Percentiles rank a stretch among this genome's conserved stretches.
Conservation (phyloP, 2,329 filamentous ascomycete genomes). For the Diaporthe australafricana region DNA sequence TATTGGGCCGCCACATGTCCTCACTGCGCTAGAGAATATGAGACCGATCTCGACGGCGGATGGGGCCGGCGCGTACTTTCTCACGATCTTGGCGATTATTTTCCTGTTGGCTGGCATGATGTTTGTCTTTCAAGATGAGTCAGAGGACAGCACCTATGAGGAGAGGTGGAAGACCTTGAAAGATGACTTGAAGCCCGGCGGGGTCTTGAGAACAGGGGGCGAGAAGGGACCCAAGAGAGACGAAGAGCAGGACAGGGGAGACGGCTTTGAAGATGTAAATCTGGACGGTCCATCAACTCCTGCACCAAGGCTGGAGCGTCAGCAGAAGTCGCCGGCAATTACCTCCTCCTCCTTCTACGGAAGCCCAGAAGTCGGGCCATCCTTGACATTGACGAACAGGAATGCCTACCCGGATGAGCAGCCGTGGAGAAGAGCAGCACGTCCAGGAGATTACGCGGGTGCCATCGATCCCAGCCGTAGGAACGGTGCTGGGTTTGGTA, state of each 20-base stretch:
- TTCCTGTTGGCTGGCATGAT: slow-evolving; percentile 27
- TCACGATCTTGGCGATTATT: slow-evolving; percentile 54
- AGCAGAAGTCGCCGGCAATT: background rate
- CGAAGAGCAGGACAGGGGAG: background rate
- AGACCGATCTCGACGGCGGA: slow-evolving; percentile 68
- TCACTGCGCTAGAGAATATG: slow-evolving; percentile 40
- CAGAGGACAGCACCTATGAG: background rate
- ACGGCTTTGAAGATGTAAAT: background rate
- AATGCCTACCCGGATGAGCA: slow-evolving; percentile 30
- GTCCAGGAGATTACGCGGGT: slow-evolving; percentile 35
- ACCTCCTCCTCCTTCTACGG: slow-evolving; percentile 25
- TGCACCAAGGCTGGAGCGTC: background rate
- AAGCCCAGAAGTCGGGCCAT: background rate
- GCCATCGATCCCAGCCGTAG: slow-evolving; percentile 33
- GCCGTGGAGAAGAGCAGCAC: slow-evolving; percentile 34
- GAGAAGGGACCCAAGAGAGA: background rate
- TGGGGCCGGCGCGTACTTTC: slow-evolving; percentile 74
- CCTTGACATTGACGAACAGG: background rate
- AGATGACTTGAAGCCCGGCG: background rate
- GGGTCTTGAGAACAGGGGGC: background rate
- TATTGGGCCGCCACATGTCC: slow-evolving; percentile 51
- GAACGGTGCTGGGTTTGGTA: slow-evolving; percentile 34
- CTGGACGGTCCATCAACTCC: slow-evolving; percentile 28
- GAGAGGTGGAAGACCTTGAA: slow-evolving; percentile 30
- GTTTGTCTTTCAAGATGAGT: slow-evolving; percentile 35